phyloP scores from a whole-genome alignment of 352 stramenopile species.

The Thraustotheca clavata region DNA sequence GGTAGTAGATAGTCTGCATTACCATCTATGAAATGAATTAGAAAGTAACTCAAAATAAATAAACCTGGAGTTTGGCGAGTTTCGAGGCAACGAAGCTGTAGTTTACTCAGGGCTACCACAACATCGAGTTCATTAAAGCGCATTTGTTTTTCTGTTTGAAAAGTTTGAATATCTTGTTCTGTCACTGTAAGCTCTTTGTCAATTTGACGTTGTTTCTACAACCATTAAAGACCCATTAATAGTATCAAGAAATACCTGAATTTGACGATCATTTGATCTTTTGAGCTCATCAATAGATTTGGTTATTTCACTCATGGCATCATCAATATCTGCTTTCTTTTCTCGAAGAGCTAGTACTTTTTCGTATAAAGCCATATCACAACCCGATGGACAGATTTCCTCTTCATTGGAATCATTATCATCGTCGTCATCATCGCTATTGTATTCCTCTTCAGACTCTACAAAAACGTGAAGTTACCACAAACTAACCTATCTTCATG shows the following conservation, averaged over 20 bases:
- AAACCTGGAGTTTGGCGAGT: constrained; percentile 15
- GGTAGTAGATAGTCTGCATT: constrained; percentile 27
- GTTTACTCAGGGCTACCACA: constrained; percentile 61
- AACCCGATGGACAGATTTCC: constrained; percentile 83
- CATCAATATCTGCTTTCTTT: constrained; percentile 86
- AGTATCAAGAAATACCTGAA: constrained; percentile 15
- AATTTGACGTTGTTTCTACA: constrained; percentile 79
- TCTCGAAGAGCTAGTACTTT: constrained; percentile 88
- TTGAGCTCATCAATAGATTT: constrained; percentile 86
- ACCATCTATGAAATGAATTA: neutral
- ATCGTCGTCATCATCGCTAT: constrained; percentile 76
- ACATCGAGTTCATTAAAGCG: constrained; percentile 85
- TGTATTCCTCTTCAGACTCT: constrained; percentile 44
- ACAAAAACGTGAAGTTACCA: neutral
- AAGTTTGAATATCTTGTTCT: constrained; percentile 82
- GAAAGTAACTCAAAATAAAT: neutral
- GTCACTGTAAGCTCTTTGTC: constrained; percentile 88
- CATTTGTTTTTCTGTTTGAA: constrained; percentile 91
- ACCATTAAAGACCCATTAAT: neutral
- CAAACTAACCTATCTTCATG: neutral
- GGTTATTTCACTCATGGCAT: constrained; percentile 74
- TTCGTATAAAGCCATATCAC: constrained; percentile 87
- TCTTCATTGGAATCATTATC: constrained; percentile 89
- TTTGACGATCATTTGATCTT: constrained; percentile 75
- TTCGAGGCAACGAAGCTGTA: constrained; percentile 65